phyloP scores from a whole-genome alignment of 2,329 filamentous ascomycete genomes.

The Calonectria pseudoturangicola region DNA sequence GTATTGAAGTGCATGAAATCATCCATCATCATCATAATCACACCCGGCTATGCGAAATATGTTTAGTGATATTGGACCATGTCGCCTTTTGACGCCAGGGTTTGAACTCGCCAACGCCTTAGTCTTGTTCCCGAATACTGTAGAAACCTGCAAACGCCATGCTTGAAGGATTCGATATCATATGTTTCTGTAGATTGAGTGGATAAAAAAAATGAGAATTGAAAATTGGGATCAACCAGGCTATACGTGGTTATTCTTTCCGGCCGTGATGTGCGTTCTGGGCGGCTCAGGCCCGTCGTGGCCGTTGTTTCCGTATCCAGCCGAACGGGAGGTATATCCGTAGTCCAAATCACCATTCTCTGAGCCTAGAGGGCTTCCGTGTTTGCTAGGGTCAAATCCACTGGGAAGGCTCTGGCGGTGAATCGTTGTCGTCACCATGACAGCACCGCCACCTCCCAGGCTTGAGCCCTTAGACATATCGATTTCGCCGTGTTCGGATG shows the following conservation, averaged over 20 bases:
- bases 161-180: neutral
- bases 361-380: neutral
- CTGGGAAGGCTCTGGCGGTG: slow-evolving; percentile 57
- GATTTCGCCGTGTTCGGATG: slow-evolving; percentile 41
- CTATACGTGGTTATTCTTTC: slow-evolving; percentile 26
- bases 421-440: slow-evolving; percentile 63
- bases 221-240: neutral
- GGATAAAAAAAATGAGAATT: neutral
- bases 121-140: neutral
- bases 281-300: slow-evolving; percentile 45
- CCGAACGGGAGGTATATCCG: slow-evolving; percentile 40
- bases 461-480: slow-evolving; percentile 46
- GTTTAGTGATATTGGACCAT: neutral
- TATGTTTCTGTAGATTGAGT: neutral
- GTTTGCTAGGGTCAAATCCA: slow-evolving; percentile 28
- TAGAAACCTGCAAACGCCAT: neutral
- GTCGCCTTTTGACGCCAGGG: neutral
- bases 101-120: slow-evolving; percentile 10
- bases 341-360: slow-evolving; percentile 38
- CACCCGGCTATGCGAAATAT: neutral
- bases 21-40: slow-evolving; percentile 5
- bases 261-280: slow-evolving; percentile 52
- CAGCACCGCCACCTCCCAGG: slow-evolving; percentile 49
- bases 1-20: neutral
- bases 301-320: slow-evolving; percentile 35